These are phyloP conservation scores for Trypanosoma congolense DNA, from an alignment of 208 protist genomes.

Conservation along the genomic window DNA sequence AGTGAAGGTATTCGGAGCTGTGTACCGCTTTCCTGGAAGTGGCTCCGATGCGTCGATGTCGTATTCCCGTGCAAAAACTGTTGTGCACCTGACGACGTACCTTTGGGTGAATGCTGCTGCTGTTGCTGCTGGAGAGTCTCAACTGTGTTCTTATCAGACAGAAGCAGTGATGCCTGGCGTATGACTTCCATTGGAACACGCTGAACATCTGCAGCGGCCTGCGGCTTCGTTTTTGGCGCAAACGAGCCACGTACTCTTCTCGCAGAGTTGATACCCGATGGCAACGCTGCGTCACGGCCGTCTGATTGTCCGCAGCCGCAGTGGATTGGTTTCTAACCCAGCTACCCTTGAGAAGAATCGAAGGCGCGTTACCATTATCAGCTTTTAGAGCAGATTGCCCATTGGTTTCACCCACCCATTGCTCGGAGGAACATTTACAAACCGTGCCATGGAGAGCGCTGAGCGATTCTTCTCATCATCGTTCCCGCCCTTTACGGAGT, in stretches of 20 bases:
- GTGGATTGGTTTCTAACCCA: neutral
- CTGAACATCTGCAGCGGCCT: slow-evolving; percentile 32
- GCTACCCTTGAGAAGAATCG: neutral
- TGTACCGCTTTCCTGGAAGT: no score
- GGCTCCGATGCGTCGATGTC: neutral
- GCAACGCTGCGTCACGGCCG: slow-evolving; percentile 9
- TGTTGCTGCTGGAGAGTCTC: neutral
- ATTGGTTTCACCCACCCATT: neutral
- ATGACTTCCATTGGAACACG: slow-evolving; percentile 68
- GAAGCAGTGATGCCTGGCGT: slow-evolving; percentile 49
- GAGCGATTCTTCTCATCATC: neutral
- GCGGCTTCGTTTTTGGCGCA: slow-evolving; percentile 78
- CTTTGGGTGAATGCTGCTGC: neutral
- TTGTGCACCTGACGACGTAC: neutral
- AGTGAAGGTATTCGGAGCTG: no score
- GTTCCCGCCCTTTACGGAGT: neutral
- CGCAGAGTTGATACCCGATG: neutral
- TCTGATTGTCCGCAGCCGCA: neutral
- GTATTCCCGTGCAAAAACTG: neutral
- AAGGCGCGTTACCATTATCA: neutral
- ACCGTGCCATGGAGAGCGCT: neutral
- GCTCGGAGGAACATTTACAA: neutral
- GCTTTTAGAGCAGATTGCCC: neutral
- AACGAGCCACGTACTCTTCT: slow-evolving; percentile 25
- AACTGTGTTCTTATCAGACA: slow-evolving; percentile 11